Percentiles rank a stretch among this genome's conserved stretches.
These are phyloP conservation scores for Podospora bellae-mahoneyi DNA, from an alignment of 495 filamentous ascomycete genomes.

Conservation along the genomic window DNA sequence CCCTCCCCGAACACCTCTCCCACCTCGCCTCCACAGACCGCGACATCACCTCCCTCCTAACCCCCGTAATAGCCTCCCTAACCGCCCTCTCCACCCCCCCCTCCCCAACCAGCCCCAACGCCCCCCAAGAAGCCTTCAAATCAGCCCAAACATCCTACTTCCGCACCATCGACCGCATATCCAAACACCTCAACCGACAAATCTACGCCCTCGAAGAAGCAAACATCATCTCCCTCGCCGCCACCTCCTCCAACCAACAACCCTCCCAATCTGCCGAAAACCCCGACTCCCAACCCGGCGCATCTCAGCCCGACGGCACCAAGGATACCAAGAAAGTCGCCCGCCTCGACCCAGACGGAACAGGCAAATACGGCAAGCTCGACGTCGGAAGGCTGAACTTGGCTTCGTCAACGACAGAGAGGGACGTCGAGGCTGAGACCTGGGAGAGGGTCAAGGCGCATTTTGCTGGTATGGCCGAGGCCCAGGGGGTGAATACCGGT, in stretches of 20 bases:
- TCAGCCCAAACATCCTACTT: slow-evolving; percentile 62
- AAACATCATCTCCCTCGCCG: slow-evolving; percentile 58
- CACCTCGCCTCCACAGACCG: slow-evolving; percentile 74
- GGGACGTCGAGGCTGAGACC: slow-evolving; percentile 74
- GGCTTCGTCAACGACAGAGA: slow-evolving; percentile 69
- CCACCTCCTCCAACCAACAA: background rate
- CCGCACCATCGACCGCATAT: slow-evolving; percentile 62
- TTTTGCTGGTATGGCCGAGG: slow-evolving; percentile 19
- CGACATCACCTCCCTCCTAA: slow-evolving; percentile 56
- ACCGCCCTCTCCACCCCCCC: slow-evolving; percentile 59
- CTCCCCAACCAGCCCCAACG: slow-evolving; percentile 9
- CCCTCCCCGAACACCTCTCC: slow-evolving; percentile 66
- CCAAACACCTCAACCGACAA: slow-evolving; percentile 70
- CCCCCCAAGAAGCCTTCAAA: slow-evolving; percentile 44
- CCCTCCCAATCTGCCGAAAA: background rate
- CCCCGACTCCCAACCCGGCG: background rate
- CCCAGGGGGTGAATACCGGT: background rate
- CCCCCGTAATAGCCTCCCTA: slow-evolving; percentile 65
- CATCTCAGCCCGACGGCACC: slow-evolving; percentile 8
- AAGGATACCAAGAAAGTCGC: background rate
- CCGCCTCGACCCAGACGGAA: slow-evolving; percentile 45
- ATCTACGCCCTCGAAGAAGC: slow-evolving; percentile 77
- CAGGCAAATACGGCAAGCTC: slow-evolving; percentile 57
- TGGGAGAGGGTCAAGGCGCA: slow-evolving; percentile 57
- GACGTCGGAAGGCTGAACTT: slow-evolving; percentile 86